Evolutionary conservation across 352 stramenopile genomes (phyloP).

Genomic region (Globisporangium uncinulatum): DNA sequence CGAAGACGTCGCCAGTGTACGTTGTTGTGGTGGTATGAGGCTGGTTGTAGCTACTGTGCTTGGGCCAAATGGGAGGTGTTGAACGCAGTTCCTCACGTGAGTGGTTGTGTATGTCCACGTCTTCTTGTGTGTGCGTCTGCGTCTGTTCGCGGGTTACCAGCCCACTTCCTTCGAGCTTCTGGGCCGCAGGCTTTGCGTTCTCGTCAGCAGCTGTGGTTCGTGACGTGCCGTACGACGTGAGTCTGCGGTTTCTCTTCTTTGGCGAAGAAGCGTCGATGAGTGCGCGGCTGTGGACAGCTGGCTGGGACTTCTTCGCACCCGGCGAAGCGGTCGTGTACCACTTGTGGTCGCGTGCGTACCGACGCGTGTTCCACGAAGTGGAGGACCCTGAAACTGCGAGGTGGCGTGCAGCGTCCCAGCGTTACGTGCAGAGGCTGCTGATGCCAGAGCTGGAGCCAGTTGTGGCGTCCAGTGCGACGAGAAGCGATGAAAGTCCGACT

Average conservation of each 20-base stretch:
- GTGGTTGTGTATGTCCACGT: background rate
- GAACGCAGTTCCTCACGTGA: background rate
- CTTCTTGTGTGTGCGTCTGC: too few relatives aligned
- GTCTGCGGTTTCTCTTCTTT: conserved; percentile 90
- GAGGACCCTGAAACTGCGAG: conserved; percentile 27
- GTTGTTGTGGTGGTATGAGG: background rate
- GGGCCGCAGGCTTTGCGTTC: conserved; percentile 74
- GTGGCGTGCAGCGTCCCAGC: conserved; percentile 19
- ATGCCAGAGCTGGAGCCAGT: background rate
- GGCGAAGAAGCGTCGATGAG: conserved; percentile 92
- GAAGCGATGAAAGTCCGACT: conserved; percentile 1
- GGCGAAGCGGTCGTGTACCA: conserved; percentile 79
- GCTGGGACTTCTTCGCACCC: conserved; percentile 91
- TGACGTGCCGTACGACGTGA: conserved; percentile 84
- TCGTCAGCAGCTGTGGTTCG: conserved; percentile 36
- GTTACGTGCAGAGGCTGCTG: conserved; percentile 24
- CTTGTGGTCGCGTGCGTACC: conserved; percentile 81
- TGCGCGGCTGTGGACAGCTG: conserved; percentile 84
- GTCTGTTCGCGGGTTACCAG: conserved; percentile 15
- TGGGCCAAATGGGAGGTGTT: too few relatives aligned
- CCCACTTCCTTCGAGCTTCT: conserved; percentile 55
- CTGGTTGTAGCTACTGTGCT: too few relatives aligned
- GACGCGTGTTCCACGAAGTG: conserved; percentile 71
- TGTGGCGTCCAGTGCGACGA: background rate
- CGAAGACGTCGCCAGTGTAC: conserved; percentile 25